Evolutionary conservation across 2,329 filamentous ascomycete species (phyloP).

Genomic region (Parastagonospora nodorum): DNA sequence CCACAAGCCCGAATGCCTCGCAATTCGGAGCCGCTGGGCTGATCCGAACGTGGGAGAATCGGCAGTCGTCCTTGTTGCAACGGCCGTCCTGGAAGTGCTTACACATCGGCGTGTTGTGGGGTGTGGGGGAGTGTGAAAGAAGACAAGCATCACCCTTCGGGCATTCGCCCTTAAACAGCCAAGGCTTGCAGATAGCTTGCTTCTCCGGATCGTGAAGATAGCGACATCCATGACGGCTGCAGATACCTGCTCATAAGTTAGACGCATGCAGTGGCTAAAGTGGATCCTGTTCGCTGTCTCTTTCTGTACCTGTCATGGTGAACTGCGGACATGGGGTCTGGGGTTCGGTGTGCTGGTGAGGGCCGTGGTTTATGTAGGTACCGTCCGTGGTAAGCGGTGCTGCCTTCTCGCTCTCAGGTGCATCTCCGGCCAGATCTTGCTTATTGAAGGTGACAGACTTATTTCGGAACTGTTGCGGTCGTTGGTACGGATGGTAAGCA

Average conservation of each 20-base stretch:
- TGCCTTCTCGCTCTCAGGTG: conserved; percentile 2
- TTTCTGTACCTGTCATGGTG: conserved; percentile 40
- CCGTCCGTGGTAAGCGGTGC: background rate
- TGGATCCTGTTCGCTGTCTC: conserved; percentile 8
- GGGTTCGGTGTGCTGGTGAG: conserved; percentile 10
- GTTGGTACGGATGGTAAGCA: conserved; percentile 29
- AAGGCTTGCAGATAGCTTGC: conserved; percentile 89
- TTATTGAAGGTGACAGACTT: conserved; percentile 17
- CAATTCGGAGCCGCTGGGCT: conserved; percentile 80
- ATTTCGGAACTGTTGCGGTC: conserved; percentile 18
- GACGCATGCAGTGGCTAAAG: conserved; percentile 5
- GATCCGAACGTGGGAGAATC: conserved; percentile 83
- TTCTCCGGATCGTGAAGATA: conserved; percentile 84
- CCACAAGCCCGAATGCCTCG: conserved; percentile 79
- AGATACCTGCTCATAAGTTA: conserved; percentile 65
- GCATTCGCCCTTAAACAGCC: conserved; percentile 80
- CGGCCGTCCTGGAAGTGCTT: conserved; percentile 88
- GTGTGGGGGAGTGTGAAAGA: conserved; percentile 83
- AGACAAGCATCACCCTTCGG: conserved; percentile 79
- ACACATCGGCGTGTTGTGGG: conserved; percentile 85
- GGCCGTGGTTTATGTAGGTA: conserved; percentile 7
- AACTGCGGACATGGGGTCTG: conserved; percentile 30
- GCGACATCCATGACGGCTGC: conserved; percentile 80
- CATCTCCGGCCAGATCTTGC: conserved; percentile 4
- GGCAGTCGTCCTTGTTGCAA: conserved; percentile 85